Evolutionary conservation across 805 yeast genomes (phyloP).

Genomic region (Clavispora carvajalis): DNA sequence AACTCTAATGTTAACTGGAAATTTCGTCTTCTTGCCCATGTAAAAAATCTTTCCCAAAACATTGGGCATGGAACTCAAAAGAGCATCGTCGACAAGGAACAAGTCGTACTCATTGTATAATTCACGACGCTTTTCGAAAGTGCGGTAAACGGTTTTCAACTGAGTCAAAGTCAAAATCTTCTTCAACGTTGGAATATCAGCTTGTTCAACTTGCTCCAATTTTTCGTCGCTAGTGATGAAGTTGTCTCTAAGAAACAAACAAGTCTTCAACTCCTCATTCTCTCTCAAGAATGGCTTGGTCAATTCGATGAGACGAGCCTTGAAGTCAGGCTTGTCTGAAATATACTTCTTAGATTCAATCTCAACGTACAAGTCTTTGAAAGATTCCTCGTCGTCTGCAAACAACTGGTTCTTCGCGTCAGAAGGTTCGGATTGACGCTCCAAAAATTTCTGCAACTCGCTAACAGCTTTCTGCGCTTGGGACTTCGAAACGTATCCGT

Average conservation of each 20-base stretch:
- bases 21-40: slow-evolving; percentile 42
- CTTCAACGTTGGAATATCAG: slow-evolving; percentile 39
- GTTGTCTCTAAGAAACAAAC: slow-evolving; percentile 65
- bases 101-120: slow-evolving; percentile 64
- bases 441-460: slow-evolving; percentile 61
- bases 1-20: slow-evolving; percentile 63
- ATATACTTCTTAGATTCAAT: slow-evolving; percentile 63
- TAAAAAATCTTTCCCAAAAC: slow-evolving; percentile 78
- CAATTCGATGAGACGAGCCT: slow-evolving; percentile 47
- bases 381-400: slow-evolving; percentile 46
- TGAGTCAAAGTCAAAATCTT: slow-evolving; percentile 67
- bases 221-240: slow-evolving; percentile 40
- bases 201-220: slow-evolving; percentile 43
- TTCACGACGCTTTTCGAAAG: slow-evolving; percentile 83
- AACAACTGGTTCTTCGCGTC: slow-evolving; percentile 46
- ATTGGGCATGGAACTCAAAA: slow-evolving; percentile 76
- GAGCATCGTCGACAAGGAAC: slow-evolving; percentile 79
- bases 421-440: slow-evolving; percentile 24
- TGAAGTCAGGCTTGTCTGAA: slow-evolving; percentile 53
- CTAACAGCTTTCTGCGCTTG: slow-evolving; percentile 44
- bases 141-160: slow-evolving; percentile 78
- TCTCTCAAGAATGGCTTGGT: slow-evolving; percentile 41
- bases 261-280: slow-evolving; percentile 47
- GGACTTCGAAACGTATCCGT: slow-evolving; percentile 11
- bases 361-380: slow-evolving; percentile 52